phyloP scores from a whole-genome alignment of 2,329 filamentous ascomycete genomes.

The Cercospora sp. region DNA sequence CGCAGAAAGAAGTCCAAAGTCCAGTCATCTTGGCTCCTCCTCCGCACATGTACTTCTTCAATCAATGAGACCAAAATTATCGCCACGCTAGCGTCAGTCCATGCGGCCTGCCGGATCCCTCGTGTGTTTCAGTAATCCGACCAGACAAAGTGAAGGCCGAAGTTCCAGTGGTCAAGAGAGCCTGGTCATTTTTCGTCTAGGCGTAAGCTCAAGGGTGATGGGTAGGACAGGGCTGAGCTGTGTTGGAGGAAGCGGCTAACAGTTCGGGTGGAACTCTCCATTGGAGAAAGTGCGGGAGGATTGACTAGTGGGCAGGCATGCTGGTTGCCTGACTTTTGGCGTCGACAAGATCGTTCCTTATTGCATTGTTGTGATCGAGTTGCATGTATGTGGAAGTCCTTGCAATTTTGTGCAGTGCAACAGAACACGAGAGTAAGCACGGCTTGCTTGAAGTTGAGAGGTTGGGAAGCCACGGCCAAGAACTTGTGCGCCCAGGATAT shows the following conservation, averaged over 20 bases:
- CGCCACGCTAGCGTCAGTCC: background rate
- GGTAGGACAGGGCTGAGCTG: background rate
- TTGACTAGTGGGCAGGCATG: background rate
- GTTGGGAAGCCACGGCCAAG: constrained; percentile 10
- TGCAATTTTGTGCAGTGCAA: background rate
- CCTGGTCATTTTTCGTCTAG: background rate
- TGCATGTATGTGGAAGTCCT: background rate
- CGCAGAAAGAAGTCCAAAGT: background rate
- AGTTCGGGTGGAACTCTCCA: background rate
- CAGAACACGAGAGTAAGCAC: background rate
- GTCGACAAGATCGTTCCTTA: background rate
- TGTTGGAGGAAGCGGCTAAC: constrained; percentile 5
- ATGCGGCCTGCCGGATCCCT: background rate
- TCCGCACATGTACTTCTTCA: background rate
- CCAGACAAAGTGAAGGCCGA: background rate
- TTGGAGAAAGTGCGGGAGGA: constrained; percentile 9
- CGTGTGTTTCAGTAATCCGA: background rate
- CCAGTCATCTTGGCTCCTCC: background rate
- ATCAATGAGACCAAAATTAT: constrained; percentile 1
- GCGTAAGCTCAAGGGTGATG: constrained; percentile 1
- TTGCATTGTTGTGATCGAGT: background rate
- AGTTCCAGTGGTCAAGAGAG: background rate
- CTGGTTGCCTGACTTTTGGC: background rate
- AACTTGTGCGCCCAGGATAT: constrained; percentile 3
- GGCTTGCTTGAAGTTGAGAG: background rate